Evolutionary conservation across 1,139 yeast genomes (phyloP).

Genomic region (Waltiozyma solani): DNA sequence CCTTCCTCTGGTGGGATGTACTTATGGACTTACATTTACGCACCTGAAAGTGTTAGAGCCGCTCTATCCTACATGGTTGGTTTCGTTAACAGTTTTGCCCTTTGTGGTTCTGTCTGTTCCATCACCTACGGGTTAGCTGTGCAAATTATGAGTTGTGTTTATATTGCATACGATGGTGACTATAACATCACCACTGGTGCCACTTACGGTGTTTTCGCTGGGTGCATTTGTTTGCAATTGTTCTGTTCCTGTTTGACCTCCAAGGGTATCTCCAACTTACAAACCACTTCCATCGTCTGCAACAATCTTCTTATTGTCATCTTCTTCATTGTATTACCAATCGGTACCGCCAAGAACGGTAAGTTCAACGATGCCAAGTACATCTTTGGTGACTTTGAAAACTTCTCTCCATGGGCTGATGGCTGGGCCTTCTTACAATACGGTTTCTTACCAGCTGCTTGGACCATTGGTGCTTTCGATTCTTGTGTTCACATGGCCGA

Average conservation of each 20-base stretch:
- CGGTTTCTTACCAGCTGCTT: conserved; percentile 30
- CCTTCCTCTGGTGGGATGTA: conserved; percentile 70
- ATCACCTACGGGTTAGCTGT: conserved; percentile 50
- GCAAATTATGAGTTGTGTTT: conserved; percentile 42
- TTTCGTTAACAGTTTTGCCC: conserved; percentile 46
- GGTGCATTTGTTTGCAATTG: conserved; percentile 36
- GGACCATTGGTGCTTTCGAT: conserved; percentile 64
- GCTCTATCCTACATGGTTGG: conserved; percentile 48
- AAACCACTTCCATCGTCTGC: conserved; percentile 45
- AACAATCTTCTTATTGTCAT: conserved; percentile 46
- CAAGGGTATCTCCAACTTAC: conserved; percentile 43
- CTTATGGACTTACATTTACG: conserved; percentile 47
- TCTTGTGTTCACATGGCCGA: conserved; percentile 66
- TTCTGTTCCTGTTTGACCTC: conserved; percentile 40
- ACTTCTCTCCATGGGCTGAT: conserved; percentile 45
- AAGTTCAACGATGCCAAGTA: conserved; percentile 27
- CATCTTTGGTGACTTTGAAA: conserved; percentile 48
- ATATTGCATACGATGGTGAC: conserved; percentile 35
- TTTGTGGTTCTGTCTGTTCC: conserved; percentile 46
- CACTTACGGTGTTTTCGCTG: conserved; percentile 47
- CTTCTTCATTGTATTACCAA: conserved; percentile 61
- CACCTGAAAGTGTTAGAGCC: conserved; percentile 36
- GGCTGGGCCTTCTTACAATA: conserved; percentile 50
- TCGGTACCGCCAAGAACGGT: conserved; percentile 28
- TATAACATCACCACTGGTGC: conserved; percentile 36